phyloP scores from a whole-genome alignment of 2,329 filamentous ascomycete genomes.

The Apiospora aurea region DNA sequence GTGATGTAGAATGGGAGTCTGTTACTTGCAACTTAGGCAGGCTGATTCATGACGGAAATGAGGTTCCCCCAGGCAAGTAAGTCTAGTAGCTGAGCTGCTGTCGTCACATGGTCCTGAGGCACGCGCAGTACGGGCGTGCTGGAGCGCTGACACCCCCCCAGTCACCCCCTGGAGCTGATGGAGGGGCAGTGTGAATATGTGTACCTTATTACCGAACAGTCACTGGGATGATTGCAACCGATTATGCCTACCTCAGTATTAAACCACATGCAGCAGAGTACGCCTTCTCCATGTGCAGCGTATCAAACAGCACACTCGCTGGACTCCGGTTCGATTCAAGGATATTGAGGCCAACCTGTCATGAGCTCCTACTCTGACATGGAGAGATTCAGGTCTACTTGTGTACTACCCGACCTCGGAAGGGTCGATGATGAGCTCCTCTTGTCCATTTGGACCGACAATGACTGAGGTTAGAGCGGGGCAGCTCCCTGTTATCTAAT shows the following conservation, averaged over 20 bases:
- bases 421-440: not conserved
- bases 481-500: slow-evolving; percentile 16
- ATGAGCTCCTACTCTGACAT: not conserved
- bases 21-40: slow-evolving; percentile 14
- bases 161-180: slow-evolving; percentile 4
- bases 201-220: not conserved
- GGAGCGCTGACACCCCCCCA: not conserved
- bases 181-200: slow-evolving; percentile 1
- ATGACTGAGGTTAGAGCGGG: not conserved
- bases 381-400: not conserved
- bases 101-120: slow-evolving; percentile 20
- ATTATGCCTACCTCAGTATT: not conserved
- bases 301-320: not conserved
- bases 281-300: not conserved
- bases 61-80: not conserved
- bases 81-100: not conserved
- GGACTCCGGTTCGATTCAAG: not conserved
- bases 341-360: not conserved
- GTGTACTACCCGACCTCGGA: not conserved
- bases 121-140: not conserved
- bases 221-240: not conserved
- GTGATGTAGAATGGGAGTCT: not conserved
- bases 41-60: slow-evolving; percentile 18
- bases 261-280: not conserved
- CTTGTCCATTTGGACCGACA: not conserved